Base-by-base conservation (phyloP, 306 rosid genomes). In the Hippophae rhamnoides region DNA sequence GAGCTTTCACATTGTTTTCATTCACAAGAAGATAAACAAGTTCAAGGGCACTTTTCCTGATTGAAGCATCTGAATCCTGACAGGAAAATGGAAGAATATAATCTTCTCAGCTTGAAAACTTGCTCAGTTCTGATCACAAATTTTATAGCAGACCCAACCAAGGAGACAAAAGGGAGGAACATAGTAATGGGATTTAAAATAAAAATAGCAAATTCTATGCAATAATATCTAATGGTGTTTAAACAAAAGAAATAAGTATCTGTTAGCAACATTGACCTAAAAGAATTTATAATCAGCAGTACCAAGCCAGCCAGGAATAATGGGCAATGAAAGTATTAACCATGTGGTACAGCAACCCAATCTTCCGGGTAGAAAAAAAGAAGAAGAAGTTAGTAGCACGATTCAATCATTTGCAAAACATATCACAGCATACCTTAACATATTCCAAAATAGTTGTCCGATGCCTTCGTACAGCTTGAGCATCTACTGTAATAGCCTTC, bases 391-490 rank as follows among this genome's bases (percentile, higher is more conserved):
- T 6, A 44, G 27, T 43, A n/a, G 47, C 7, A 31, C 27, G 12
- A 3, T 57, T 45, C 41, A 56, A 38, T 43, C 53, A 64, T 44
- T 51, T 46, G 18, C 43, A 55, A 73, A 56, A 66, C 9, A 57
- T 64, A 31, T 18, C 13, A 50, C 18, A 14, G 44, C 72, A 54
- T 78, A 92, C 99, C 96, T 92, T 92, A 1, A 92, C 99, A 66
- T 96, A 92, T 79, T 92, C 99, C 76, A 92, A 72, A 71, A 92
- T 92, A 40, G 99, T 92, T 64, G 83, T 79, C 52, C 99, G 92
- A 75, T 92, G 99, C 79, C 99, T 92, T 79, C 87, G 99, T 61
- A 92, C 99, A 53, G 99, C 95, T 79, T 85, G 96, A 72, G 82
- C 75, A 84, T 92, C 99, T 73, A 80, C 89, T n/a, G 81, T 76